Conservation (phyloP, 208 protist species). For the Angomonas ambiguus region DNA sequence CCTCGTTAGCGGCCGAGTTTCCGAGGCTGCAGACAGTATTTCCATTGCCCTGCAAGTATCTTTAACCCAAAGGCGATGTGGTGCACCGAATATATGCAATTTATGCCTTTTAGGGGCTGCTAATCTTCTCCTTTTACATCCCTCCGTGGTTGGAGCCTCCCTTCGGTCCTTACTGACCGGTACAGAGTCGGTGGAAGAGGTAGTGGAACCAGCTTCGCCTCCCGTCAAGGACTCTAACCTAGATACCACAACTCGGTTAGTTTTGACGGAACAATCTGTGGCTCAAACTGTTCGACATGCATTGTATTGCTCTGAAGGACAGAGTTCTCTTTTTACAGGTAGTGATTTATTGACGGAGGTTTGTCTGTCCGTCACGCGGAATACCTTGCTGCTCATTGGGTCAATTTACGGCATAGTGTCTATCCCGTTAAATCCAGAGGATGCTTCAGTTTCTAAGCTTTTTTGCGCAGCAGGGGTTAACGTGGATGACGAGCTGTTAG, state of each 20-base stretch:
- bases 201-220: too few relatives aligned
- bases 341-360: neutral
- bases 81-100: neutral
- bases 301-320: neutral
- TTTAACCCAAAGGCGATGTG: neutral
- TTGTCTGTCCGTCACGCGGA: neutral
- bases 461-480: too few relatives aligned
- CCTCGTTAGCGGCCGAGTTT: constrained; percentile 33
- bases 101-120: neutral
- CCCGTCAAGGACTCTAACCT: too few relatives aligned
- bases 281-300: neutral
- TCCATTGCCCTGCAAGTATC: constrained; percentile 71
- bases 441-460: constrained; percentile 17
- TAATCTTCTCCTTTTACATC: neutral
- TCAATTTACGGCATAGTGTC: constrained; percentile 63
- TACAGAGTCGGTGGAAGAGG: too few relatives aligned
- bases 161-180: neutral
- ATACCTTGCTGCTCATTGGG: constrained; percentile 23
- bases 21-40: constrained; percentile 70
- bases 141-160: neutral
- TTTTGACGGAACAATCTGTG: neutral
- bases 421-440: constrained; percentile 22
- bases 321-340: neutral
- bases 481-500: constrained; percentile 16
- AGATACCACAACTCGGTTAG: too few relatives aligned